Conservation (phyloP, 257 asterid species). For the Solanum corneliomulleri region DNA sequence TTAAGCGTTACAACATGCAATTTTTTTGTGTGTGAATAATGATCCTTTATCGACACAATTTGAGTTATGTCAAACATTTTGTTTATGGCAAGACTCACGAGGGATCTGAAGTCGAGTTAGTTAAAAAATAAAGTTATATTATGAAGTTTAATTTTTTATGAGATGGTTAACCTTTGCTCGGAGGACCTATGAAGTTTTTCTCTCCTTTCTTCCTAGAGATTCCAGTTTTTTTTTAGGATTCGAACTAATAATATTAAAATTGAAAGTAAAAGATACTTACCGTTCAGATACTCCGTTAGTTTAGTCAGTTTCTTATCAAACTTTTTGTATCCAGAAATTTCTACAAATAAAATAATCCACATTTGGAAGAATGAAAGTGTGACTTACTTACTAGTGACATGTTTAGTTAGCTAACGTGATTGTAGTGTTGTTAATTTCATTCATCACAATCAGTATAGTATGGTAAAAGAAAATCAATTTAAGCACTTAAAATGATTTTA, state of each 20-base stretch:
- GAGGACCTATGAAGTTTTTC: neutral
- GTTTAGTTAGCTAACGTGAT: neutral
- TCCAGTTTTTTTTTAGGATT: rapidly evolving
- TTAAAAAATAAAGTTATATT: neutral
- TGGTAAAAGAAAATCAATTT: neutral
- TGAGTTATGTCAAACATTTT: neutral
- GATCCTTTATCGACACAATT: neutral
- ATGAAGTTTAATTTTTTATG: neutral
- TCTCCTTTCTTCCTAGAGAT: neutral
- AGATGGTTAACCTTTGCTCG: neutral
- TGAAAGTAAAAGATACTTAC: rapidly evolving
- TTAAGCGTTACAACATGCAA: neutral
- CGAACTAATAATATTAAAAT: too few relatives aligned
- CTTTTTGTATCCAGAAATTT: neutral
- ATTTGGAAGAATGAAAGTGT: neutral
- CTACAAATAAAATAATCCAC: neutral
- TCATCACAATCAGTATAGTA: neutral
- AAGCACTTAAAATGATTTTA: neutral
- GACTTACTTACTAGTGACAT: neutral
- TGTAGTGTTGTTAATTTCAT: neutral
- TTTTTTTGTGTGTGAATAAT: too few relatives aligned
- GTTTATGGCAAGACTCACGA: neutral
- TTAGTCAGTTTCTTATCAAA: neutral
- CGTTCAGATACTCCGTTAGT: neutral
- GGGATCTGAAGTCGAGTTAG: neutral